A percentile compares a stretch with the other conserved stretches of the same genome.
Conservation (phyloP, 2,329 filamentous ascomycete species). For the Alternaria longipes region DNA sequence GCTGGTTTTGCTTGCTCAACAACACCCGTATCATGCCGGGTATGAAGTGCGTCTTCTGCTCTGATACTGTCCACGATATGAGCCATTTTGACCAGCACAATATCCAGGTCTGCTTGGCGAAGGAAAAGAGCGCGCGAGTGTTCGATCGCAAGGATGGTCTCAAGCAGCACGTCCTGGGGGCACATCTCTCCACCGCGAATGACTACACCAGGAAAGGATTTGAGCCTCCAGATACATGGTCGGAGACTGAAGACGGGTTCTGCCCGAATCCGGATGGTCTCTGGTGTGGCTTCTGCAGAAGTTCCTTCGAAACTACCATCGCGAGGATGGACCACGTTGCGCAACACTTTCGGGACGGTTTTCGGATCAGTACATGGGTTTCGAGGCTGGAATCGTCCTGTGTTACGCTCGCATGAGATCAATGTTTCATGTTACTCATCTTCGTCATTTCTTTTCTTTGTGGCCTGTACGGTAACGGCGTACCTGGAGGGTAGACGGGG, state of each 20-base stretch:
- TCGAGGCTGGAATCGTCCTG: background rate
- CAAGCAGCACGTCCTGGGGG: background rate
- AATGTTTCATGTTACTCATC: rapidly evolving
- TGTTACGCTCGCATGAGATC: rapidly evolving
- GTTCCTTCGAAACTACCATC: background rate
- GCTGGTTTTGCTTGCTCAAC: background rate
- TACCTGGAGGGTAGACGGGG: too few relatives aligned
- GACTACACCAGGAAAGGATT: background rate
- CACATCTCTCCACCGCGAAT: background rate
- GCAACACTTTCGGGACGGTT: background rate
- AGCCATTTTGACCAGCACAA: background rate
- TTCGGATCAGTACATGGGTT: background rate
- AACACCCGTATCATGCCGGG: background rate
- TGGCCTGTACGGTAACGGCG: too few relatives aligned
- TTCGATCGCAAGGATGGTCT: background rate
- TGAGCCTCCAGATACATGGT: background rate
- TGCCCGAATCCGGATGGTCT: background rate
- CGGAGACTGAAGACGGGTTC: background rate
- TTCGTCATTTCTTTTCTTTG: too few relatives aligned
- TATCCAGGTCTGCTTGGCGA: background rate
- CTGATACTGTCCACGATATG: background rate
- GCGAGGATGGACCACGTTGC: background rate
- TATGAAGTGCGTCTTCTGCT: background rate
- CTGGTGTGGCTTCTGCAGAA: background rate
- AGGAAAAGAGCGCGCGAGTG: background rate